Conservation (phyloP, 1,284 basidiomycete species). For the Peniophora sp. region DNA sequence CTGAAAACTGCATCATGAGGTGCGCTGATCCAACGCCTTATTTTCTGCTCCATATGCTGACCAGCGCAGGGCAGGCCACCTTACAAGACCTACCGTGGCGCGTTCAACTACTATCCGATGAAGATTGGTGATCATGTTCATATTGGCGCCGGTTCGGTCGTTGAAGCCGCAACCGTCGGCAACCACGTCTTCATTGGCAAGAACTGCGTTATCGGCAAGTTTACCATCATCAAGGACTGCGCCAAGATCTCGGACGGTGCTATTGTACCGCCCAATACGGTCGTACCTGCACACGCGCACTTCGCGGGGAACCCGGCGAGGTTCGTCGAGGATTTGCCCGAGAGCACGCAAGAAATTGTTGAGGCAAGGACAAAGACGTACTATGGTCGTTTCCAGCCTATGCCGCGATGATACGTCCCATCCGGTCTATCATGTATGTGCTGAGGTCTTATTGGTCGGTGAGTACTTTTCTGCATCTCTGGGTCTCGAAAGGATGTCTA, state of each 20-base stretch:
- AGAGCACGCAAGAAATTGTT: conserved; percentile 59
- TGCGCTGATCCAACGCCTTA: conserved; percentile 25
- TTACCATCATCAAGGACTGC: conserved; percentile 95
- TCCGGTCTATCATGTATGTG: too few relatives aligned
- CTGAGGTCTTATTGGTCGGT: too few relatives aligned
- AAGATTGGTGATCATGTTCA: conserved; percentile 94
- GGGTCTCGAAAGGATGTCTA: too few relatives aligned
- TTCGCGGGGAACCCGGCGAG: conserved; percentile 88
- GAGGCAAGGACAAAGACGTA: conserved; percentile 62
- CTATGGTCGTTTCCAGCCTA: conserved; percentile 51
- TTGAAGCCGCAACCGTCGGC: conserved; percentile 94
- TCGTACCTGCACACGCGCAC: conserved; percentile 81
- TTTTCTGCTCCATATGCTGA: conserved; percentile 2
- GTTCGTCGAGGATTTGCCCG: conserved; percentile 79
- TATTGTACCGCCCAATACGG: conserved; percentile 86
- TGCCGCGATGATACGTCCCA: too few relatives aligned
- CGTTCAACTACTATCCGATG: conserved; percentile 98
- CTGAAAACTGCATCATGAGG: conserved; percentile 87
- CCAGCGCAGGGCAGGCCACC: conserved; percentile 47
- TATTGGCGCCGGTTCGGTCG: conserved; percentile 79
- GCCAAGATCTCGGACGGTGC: conserved; percentile 84
- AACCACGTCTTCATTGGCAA: conserved; percentile 93
- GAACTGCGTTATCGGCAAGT: conserved; percentile 94
- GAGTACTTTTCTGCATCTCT: too few relatives aligned
- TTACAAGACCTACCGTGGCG: conserved; percentile 84